A percentile compares a stretch with the other conserved stretches of the same genome.
Conservation (phyloP, 306 rosid genomes). For the Corylus avellana region DNA sequence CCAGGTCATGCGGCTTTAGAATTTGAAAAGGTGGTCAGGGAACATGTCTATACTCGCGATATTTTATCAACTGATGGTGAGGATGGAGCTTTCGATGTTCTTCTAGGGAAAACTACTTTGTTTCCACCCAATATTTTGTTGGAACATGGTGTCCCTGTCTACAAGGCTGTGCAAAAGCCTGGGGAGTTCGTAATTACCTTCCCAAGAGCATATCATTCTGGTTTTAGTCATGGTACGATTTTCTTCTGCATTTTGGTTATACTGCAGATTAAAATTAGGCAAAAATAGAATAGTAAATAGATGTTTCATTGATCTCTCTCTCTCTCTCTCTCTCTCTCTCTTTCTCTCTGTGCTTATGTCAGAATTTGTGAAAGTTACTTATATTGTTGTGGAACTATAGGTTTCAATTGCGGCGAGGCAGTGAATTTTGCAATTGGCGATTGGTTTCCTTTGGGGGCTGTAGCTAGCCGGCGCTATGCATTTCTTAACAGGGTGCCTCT, state of each 20-base stretch:
- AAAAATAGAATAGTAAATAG: neutral
- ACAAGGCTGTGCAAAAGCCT: constrained; percentile 91
- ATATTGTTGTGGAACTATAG: constrained; percentile 38
- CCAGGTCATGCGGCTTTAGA: constrained; percentile 90
- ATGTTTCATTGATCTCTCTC: neutral
- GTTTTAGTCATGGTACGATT: constrained; percentile 89
- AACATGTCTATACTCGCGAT: constrained; percentile 80
- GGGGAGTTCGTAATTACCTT: constrained; percentile 93
- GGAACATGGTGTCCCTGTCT: constrained; percentile 84
- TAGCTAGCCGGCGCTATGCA: constrained; percentile 89
- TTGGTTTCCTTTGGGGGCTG: constrained; percentile 95
- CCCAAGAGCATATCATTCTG: constrained; percentile 95
- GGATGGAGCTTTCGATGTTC: constrained; percentile 95
- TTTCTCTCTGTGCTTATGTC: neutral
- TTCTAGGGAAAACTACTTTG: constrained; percentile 87
- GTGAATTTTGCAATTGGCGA: constrained; percentile 94
- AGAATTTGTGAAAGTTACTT: neutral
- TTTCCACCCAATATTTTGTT: constrained; percentile 89
- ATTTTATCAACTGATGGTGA: constrained; percentile 78
- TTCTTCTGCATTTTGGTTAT: neutral
- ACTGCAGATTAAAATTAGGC: neutral
- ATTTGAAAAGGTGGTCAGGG: constrained; percentile 84
- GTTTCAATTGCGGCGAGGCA: constrained; percentile 98
- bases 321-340: neutral
- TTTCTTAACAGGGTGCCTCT: constrained; percentile 81